Conservation (phyloP, 176 grass and related monocot species). For the Triticum urartu region DNA sequence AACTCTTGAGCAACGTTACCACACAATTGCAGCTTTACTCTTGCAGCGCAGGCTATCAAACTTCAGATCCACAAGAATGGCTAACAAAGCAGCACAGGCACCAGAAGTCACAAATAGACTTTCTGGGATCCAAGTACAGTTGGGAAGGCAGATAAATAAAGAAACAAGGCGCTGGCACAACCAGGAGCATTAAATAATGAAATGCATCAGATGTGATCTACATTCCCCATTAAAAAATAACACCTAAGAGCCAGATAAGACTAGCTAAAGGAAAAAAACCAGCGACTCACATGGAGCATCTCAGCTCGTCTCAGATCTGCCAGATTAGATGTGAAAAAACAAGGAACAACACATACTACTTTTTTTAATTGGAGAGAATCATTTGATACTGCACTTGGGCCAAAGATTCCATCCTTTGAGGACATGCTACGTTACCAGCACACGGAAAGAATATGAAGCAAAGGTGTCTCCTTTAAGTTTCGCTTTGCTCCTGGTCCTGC, state of each 20-base stretch:
- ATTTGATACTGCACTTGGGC: constrained; percentile 44
- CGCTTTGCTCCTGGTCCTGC: constrained; percentile 26
- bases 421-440: constrained; percentile 34
- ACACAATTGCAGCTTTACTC: constrained; percentile 19
- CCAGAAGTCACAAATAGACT: constrained; percentile 34
- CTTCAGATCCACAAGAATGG: constrained; percentile 38
- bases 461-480: constrained; percentile 40
- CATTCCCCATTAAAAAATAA: constrained; percentile 41
- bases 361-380: constrained; percentile 38
- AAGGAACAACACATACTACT: constrained; percentile 26
- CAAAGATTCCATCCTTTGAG: constrained; percentile 36
- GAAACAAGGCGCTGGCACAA: constrained; percentile 32
- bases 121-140: constrained; percentile 33
- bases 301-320: constrained; percentile 53
- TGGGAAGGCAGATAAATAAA: constrained; percentile 33
- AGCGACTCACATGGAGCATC: constrained; percentile 46
- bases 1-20: constrained; percentile 13
- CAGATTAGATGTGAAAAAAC: constrained; percentile 45
- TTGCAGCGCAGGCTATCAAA: not conserved
- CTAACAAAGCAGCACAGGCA: constrained; percentile 34
- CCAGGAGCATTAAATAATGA: constrained; percentile 33
- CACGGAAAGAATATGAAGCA: constrained; percentile 54
- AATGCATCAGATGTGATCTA: constrained; percentile 55
- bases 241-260: constrained; percentile 33
- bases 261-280: constrained; percentile 13